Conservation (phyloP, 208 protist genomes). For the Leishmania guyanensis region DNA sequence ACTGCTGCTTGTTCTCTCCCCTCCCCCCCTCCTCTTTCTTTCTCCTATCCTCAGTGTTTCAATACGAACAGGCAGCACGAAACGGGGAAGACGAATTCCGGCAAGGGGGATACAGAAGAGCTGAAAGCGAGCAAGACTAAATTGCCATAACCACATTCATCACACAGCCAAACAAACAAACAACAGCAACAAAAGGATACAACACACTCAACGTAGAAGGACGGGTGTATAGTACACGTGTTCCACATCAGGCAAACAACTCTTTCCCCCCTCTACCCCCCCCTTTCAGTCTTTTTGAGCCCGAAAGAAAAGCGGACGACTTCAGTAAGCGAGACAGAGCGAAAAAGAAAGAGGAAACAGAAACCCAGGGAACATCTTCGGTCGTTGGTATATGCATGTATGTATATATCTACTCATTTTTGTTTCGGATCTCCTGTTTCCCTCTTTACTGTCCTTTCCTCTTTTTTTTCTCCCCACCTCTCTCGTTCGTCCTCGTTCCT, state of each 20-base stretch:
- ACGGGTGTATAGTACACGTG: background rate
- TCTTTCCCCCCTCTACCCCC: background rate
- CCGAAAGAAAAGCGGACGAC: background rate
- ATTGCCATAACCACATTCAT: background rate
- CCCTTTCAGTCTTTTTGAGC: background rate
- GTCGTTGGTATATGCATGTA: too few relatives aligned
- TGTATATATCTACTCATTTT: background rate
- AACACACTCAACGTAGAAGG: background rate
- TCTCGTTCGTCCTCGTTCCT: constrained; percentile 13
- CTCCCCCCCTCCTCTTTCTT: background rate
- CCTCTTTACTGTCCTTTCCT: background rate
- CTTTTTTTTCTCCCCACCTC: constrained; percentile 14
- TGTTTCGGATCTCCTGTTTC: background rate
- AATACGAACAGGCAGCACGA: background rate
- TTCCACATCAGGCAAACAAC: background rate
- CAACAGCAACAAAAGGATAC: background rate
- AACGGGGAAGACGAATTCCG: background rate
- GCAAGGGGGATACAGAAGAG: background rate
- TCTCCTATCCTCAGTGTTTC: background rate
- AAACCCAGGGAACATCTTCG: background rate
- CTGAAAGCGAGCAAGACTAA: background rate
- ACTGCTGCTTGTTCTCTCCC: background rate
- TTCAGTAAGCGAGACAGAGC: background rate
- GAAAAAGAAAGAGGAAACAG: background rate
- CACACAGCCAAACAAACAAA: background rate